These are phyloP conservation scores for Solanum hybrid DNA, from an alignment of 305 asterid genomes.

Conservation along the genomic window DNA sequence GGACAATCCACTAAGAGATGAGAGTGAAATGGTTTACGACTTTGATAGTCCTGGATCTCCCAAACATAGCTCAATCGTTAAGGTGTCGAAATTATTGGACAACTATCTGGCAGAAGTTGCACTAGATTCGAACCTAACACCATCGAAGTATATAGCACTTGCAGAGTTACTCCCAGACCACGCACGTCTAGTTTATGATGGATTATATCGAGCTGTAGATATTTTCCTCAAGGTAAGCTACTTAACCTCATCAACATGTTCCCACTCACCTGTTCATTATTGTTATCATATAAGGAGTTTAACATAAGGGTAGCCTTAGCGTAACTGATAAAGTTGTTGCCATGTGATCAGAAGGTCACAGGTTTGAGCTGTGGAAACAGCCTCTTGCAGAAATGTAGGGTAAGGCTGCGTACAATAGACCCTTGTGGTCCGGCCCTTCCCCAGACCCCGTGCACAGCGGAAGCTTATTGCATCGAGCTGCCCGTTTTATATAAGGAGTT, in stretches of 20 bases:
- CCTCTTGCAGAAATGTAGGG: neutral
- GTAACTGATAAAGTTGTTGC: neutral
- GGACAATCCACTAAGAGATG: constrained; percentile 47
- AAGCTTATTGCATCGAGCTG: neutral
- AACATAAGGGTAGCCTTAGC: neutral
- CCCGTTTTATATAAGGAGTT: neutral
- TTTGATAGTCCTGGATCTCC: constrained; percentile 93
- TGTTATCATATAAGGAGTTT: neutral
- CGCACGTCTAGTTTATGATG: constrained; percentile 72
- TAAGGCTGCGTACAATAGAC: neutral
- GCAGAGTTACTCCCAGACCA: constrained; percentile 86
- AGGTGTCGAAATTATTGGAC: constrained; percentile 78
- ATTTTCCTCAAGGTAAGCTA: constrained; percentile 77
- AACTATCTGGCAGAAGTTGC: constrained; percentile 80
- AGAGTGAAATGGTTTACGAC: constrained; percentile 60
- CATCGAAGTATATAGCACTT: constrained; percentile 58
- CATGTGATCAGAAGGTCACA: neutral
- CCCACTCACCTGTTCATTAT: neutral
- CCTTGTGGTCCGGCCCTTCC: neutral
- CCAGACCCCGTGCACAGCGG: neutral
- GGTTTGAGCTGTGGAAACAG: neutral
- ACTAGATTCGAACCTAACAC: constrained; percentile 54
- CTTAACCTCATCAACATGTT: neutral
- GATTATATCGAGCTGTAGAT: constrained; percentile 77
- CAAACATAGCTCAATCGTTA: constrained; percentile 76